phyloP scores from a whole-genome alignment of 805 yeast species.

The Grigorovia humatica region DNA sequence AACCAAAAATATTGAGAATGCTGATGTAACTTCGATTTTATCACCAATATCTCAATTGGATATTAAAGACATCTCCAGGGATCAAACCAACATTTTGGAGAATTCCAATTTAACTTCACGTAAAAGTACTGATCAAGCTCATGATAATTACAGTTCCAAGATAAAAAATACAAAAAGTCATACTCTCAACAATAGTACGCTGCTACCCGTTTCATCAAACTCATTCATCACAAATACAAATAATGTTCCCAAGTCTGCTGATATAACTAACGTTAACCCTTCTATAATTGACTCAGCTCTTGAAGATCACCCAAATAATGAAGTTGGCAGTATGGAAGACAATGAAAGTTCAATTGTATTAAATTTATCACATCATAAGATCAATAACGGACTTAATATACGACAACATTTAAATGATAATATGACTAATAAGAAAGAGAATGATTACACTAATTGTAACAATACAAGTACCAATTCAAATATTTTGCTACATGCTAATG shows the following conservation, averaged over 20 bases:
- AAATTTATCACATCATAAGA: slow-evolving; percentile 10
- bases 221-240: background rate
- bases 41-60: background rate
- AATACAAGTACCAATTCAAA: background rate
- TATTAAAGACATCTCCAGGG: background rate
- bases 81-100: background rate
- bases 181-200: background rate
- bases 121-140: no score
- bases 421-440: background rate
- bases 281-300: background rate
- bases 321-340: slow-evolving; percentile 1
- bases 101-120: background rate
- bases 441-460: background rate
- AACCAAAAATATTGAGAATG: background rate
- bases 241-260: background rate
- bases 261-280: no score
- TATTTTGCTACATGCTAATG: background rate
- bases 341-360: slow-evolving; percentile 16
- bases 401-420: background rate
- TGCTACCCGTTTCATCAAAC: background rate
- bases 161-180: no score
- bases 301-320: background rate
- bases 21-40: background rate
- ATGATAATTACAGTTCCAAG: no score
- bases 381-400: background rate